phyloP scores from a whole-genome alignment of 257 asterid genomes.

The Solanum habrochaites region DNA sequence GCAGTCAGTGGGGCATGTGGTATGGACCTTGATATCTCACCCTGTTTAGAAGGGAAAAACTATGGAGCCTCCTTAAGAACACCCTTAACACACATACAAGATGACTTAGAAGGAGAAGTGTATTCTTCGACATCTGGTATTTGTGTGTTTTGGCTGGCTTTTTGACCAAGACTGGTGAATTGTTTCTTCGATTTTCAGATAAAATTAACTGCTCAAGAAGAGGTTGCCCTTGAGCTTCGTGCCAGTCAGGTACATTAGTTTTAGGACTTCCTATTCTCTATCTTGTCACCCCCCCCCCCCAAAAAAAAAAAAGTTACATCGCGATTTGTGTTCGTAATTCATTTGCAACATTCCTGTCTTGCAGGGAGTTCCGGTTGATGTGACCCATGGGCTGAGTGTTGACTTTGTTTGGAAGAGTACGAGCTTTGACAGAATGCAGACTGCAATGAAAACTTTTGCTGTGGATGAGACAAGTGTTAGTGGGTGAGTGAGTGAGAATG shows the following conservation, averaged over 20 bases:
- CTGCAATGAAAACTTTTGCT: constrained; percentile 98
- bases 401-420: constrained; percentile 99
- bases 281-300: background rate
- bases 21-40: constrained; percentile 18
- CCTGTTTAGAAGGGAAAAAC: background rate
- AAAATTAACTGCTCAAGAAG: constrained; percentile 93
- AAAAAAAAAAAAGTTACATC: background rate
- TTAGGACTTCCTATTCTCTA: background rate
- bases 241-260: constrained; percentile 59
- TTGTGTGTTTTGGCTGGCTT: background rate
- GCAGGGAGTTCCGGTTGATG: constrained; percentile 93
- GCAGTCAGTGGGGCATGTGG: constrained; percentile 99
- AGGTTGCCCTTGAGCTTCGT: constrained; percentile 99
- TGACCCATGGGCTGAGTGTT: constrained; percentile 86
- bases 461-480: constrained; percentile 99
- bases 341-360: constrained; percentile 1
- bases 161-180: background rate
- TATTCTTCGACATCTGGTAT: background rate
- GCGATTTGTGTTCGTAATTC: background rate
- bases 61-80: background rate
- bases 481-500: constrained; percentile 66
- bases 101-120: background rate
- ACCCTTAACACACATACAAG: background rate
- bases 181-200: constrained; percentile 31
- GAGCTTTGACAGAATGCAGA: constrained; percentile 98